Conservation (phyloP, 768 basidiomycete species). For the Ramaria rubella region DNA sequence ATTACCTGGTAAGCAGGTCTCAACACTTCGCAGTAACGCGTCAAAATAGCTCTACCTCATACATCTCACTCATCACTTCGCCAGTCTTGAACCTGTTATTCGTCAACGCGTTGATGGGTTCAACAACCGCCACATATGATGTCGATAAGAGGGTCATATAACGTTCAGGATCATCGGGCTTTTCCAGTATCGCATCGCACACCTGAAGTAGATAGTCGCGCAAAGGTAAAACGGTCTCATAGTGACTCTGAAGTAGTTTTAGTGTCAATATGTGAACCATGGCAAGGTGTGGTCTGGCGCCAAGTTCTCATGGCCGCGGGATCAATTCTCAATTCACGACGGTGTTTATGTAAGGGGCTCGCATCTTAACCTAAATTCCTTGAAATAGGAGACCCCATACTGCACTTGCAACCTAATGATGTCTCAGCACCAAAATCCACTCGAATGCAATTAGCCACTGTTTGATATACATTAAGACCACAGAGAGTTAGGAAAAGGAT, state of each 20-base stretch:
- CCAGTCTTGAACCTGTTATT: neutral
- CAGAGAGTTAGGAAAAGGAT: no score
- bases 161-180: neutral
- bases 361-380: no score
- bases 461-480: no score
- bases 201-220: neutral
- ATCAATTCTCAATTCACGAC: no score
- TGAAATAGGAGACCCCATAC: no score
- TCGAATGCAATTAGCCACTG: no score
- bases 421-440: no score
- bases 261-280: neutral
- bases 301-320: no score
- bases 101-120: neutral
- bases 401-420: no score
- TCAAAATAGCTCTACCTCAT: neutral
- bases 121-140: constrained; percentile 3
- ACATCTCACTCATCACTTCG: constrained; percentile 5
- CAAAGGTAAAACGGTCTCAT: neutral
- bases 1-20: constrained; percentile 41
- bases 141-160: neutral
- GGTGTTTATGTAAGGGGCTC: no score
- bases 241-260: constrained; percentile 1
- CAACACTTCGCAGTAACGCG: neutral
- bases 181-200: neutral
- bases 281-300: neutral